Evolutionary conservation across 345 rosid genomes (phyloP).

Genomic region (Carallia pectinifolia): DNA sequence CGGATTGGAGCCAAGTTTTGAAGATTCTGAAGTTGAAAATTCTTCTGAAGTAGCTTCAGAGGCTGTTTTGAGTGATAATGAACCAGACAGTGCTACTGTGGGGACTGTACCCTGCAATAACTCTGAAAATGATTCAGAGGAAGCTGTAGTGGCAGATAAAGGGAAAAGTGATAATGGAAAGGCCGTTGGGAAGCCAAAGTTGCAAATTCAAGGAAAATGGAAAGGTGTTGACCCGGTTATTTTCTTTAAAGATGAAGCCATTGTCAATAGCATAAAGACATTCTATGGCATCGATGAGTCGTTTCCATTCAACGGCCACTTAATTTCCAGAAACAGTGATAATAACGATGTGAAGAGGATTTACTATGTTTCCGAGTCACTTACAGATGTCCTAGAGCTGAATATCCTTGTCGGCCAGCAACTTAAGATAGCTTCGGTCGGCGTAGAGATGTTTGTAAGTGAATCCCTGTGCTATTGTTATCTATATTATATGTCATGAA

Average conservation of each 20-base stretch:
- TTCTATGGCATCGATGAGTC: conserved; percentile 82
- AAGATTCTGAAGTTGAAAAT: conserved; percentile 35
- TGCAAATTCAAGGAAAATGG: conserved; percentile 94
- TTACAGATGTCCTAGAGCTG: conserved; percentile 70
- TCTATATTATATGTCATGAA: background rate
- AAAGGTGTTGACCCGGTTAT: conserved; percentile 90
- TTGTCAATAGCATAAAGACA: conserved; percentile 59
- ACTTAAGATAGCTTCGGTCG: conserved; percentile 85
- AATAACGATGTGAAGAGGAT: conserved; percentile 83
- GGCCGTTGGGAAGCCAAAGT: conserved; percentile 62
- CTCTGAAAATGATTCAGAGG: conserved; percentile 37
- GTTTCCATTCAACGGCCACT: conserved; percentile 68
- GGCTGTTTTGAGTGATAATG: conserved; percentile 37
- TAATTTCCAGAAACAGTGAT: conserved; percentile 79
- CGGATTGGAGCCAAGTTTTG: conserved; percentile 27
- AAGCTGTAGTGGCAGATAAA: conserved; percentile 24
- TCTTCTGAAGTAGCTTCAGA: conserved; percentile 38
- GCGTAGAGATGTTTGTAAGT: conserved; percentile 98
- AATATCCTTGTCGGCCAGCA: conserved; percentile 72
- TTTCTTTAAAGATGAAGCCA: conserved; percentile 67
- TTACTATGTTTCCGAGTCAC: conserved; percentile 81
- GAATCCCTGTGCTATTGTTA: background rate
- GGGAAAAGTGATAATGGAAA: conserved; percentile 42
- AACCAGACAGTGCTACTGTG: conserved; percentile 20
- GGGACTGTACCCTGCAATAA: conserved; percentile 31